Evolutionary conservation across 352 stramenopile species (phyloP).

Genomic region (Peronosclerospora sorghi): DNA sequence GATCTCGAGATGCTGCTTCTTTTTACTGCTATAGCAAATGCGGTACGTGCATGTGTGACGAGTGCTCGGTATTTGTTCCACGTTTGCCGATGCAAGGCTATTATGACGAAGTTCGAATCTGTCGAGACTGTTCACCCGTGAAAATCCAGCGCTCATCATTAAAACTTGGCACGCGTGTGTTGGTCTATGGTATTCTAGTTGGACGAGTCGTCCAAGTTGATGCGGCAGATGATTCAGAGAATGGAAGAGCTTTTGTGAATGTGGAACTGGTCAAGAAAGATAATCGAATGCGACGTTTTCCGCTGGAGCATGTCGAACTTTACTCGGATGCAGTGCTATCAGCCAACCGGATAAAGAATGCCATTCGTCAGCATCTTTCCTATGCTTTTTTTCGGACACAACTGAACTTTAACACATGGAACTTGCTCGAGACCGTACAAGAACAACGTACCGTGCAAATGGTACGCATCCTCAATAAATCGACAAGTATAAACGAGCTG

Average conservation of each 20-base stretch:
- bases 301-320: constrained; percentile 61
- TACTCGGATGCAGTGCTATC: constrained; percentile 72
- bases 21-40: constrained; percentile 37
- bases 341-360: constrained; percentile 75
- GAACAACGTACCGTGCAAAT: constrained; percentile 78
- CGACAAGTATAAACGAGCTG: constrained; percentile 69
- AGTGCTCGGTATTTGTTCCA: constrained; percentile 68
- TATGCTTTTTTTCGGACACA: constrained; percentile 71
- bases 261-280: constrained; percentile 42
- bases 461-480: constrained; percentile 80
- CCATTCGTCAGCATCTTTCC: constrained; percentile 56
- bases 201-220: constrained; percentile 54
- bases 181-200: constrained; percentile 63
- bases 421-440: constrained; percentile 66
- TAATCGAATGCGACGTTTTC: constrained; percentile 32
- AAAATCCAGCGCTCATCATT: constrained; percentile 59
- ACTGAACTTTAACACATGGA: constrained; percentile 83
- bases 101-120: constrained; percentile 77
- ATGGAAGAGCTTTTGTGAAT: constrained; percentile 45
- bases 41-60: constrained; percentile 76
- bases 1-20: constrained; percentile 3
- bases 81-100: constrained; percentile 74
- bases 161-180: constrained; percentile 55
- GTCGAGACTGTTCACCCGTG: constrained; percentile 62
- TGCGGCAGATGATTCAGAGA: constrained; percentile 43